Evolutionary conservation across 495 filamentous ascomycete genomes (phyloP).

Genomic region (Oleoguttula mirabilis): DNA sequence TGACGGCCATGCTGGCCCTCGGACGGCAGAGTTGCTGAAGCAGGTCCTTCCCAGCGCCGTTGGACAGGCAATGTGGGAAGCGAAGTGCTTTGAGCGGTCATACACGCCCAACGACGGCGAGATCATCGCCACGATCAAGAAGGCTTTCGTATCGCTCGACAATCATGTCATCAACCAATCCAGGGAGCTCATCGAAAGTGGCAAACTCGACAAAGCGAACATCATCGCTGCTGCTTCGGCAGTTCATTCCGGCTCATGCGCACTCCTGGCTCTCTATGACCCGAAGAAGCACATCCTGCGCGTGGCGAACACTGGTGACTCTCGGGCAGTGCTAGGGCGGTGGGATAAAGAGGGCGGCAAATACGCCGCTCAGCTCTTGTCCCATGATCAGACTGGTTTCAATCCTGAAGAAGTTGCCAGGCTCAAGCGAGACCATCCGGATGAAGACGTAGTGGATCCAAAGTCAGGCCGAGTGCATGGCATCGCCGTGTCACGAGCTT

Average conservation of each 20-base stretch:
- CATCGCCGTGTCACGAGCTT: conserved; percentile 44
- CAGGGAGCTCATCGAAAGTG: conserved; percentile 36
- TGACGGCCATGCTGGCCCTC: conserved; percentile 15
- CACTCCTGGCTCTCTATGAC: conserved; percentile 46
- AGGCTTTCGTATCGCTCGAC: conserved; percentile 41
- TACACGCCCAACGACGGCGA: conserved; percentile 11
- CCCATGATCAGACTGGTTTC: conserved; percentile 46
- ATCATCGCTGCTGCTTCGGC: background rate
- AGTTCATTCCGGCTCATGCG: conserved; percentile 41
- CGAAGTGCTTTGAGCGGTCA: conserved; percentile 4
- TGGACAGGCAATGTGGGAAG: background rate
- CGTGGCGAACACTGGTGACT: conserved; percentile 49
- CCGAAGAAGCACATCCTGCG: conserved; percentile 36
- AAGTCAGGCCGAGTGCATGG: conserved; percentile 46
- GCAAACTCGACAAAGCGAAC: background rate
- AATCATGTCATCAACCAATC: conserved; percentile 34
- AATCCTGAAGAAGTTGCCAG: conserved; percentile 42
- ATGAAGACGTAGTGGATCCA: conserved; percentile 40
- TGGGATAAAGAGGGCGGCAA: conserved; percentile 29
- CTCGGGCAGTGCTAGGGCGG: conserved; percentile 47
- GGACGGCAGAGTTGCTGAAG: conserved; percentile 6
- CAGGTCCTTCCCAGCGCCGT: conserved; percentile 1
- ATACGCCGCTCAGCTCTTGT: conserved; percentile 42
- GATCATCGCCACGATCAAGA: conserved; percentile 29
- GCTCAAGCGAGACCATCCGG: conserved; percentile 43